Evolutionary conservation across 192 early-diverging fungal genomes (phyloP).

Genomic region (Coemansia sp.): DNA sequence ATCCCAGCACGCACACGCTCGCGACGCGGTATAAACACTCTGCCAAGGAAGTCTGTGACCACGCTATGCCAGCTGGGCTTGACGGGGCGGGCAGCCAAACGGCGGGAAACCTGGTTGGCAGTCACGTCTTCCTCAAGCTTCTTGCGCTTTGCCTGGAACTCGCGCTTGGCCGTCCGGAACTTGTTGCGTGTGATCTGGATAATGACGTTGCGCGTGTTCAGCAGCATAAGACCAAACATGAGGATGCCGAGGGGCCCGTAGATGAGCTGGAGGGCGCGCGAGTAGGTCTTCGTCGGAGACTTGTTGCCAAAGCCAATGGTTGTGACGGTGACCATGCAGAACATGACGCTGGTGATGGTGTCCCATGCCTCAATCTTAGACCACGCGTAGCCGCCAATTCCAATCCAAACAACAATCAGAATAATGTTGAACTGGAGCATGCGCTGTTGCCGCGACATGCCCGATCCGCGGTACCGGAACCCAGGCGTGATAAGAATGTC

Average conservation of each 20-base stretch:
- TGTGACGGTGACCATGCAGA: constrained; percentile 53
- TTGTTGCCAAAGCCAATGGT: constrained; percentile 55
- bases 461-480: constrained; percentile 54
- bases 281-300: constrained; percentile 38
- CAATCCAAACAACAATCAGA: constrained; percentile 52
- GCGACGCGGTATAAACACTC: constrained; percentile 25
- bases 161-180: constrained; percentile 35
- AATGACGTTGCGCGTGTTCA: constrained; percentile 54
- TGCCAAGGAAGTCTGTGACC: constrained; percentile 25
- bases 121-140: constrained; percentile 43
- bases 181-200: constrained; percentile 41
- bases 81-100: constrained; percentile 33
- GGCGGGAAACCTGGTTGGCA: constrained; percentile 30
- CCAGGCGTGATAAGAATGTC: constrained; percentile 49
- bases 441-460: constrained; percentile 54
- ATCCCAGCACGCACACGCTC: constrained; percentile 40
- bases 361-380: constrained; percentile 54
- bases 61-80: constrained; percentile 24
- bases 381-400: constrained; percentile 53
- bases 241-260: constrained; percentile 52
- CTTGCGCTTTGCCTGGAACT: constrained; percentile 25
- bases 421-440: constrained; percentile 56
- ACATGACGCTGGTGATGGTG: constrained; percentile 46
- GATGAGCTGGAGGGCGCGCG: constrained; percentile 38
- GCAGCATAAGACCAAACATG: constrained; percentile 53